These are phyloP conservation scores for Lactarius akahatsu DNA, from an alignment of 768 basidiomycete species.

Conservation along the genomic window DNA sequence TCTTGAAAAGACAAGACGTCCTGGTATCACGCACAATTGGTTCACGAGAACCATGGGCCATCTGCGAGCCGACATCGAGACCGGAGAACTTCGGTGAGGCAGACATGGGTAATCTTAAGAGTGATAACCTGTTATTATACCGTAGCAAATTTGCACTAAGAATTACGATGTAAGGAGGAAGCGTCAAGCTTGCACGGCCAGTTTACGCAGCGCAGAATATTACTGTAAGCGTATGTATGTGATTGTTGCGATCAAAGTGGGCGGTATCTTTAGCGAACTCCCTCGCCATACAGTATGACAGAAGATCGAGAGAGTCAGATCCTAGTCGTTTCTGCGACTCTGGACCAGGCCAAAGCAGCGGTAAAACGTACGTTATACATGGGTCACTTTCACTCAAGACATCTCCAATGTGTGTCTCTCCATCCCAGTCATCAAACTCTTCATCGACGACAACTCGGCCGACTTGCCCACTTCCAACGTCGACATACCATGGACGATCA, in stretches of 20 bases:
- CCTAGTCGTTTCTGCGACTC: constrained; percentile 32
- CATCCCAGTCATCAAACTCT: constrained; percentile 32
- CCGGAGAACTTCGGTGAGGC: neutral
- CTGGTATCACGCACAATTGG: neutral
- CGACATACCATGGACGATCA: constrained; percentile 67
- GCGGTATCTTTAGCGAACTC: neutral
- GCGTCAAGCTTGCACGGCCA: neutral
- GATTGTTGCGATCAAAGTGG: neutral
- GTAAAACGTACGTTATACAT: constrained; percentile 33
- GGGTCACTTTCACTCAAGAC: neutral
- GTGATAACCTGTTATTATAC: neutral
- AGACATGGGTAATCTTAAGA: neutral
- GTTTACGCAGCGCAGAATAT: neutral
- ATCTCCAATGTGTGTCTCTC: constrained; percentile 15
- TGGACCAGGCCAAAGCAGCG: constrained; percentile 30
- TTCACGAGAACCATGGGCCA: neutral
- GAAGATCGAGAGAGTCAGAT: constrained; percentile 26
- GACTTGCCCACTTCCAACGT: constrained; percentile 13
- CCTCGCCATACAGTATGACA: constrained; percentile 8
- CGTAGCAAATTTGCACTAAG: neutral
- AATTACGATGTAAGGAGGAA: neutral
- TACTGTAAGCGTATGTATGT: neutral
- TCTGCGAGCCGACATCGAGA: neutral
- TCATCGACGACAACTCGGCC: constrained; percentile 24
- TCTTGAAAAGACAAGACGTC: neutral